Evolutionary conservation across 1,139 yeast genomes (phyloP).

Genomic region (Yamadazyma blattariae): DNA sequence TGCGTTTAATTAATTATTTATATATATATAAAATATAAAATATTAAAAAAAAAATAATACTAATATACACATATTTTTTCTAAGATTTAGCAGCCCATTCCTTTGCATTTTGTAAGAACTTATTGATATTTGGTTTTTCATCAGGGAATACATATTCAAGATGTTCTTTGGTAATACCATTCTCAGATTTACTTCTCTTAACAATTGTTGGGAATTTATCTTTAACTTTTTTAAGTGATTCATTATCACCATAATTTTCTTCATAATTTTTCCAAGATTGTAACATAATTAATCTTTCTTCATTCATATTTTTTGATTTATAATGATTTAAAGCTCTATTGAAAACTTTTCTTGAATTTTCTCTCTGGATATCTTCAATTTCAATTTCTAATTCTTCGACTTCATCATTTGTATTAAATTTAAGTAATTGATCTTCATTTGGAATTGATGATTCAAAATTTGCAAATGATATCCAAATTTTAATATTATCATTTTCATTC

Average conservation of each 20-base stretch:
- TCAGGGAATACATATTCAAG: constrained; percentile 70
- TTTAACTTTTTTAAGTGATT: constrained; percentile 31
- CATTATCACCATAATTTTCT: constrained; percentile 52
- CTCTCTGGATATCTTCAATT: constrained; percentile 50
- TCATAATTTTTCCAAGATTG: constrained; percentile 73
- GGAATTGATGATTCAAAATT: constrained; percentile 71
- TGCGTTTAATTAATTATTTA: too few relatives aligned
- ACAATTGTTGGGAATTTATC: constrained; percentile 57
- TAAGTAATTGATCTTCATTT: constrained; percentile 45
- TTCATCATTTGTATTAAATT: constrained; percentile 37
- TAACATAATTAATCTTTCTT: constrained; percentile 51
- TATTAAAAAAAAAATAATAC: not conserved
- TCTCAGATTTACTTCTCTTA: constrained; percentile 42
- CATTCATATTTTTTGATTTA: constrained; percentile 32
- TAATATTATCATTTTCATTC: constrained; percentile 28
- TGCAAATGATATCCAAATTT: constrained; percentile 67
- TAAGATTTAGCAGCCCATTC: constrained; percentile 43
- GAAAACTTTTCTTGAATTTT: constrained; percentile 55
- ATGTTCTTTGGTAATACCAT: constrained; percentile 53
- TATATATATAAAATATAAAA: not conserved
- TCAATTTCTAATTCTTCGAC: constrained; percentile 53
- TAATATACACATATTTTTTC: constrained; percentile 2
- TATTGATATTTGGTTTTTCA: constrained; percentile 46
- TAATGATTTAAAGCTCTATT: constrained; percentile 50
- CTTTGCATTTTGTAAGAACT: constrained; percentile 61